phyloP scores from a whole-genome alignment of 495 filamentous ascomycete genomes.

The Peziza echinospora region DNA sequence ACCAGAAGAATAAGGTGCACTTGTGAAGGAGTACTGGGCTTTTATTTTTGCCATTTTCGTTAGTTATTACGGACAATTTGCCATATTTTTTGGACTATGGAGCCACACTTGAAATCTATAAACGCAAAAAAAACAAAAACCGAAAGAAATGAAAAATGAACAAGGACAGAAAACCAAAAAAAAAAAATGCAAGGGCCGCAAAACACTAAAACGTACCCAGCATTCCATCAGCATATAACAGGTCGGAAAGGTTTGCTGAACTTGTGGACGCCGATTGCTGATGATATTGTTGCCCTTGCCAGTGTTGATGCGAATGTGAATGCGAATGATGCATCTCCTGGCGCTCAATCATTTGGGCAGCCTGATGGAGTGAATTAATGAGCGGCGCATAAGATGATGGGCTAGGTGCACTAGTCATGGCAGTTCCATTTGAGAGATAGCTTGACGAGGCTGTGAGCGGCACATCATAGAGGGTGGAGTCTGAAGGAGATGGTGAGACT shows the following conservation, averaged over 20 bases:
- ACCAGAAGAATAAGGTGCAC: not conserved
- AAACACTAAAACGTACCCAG: constrained; percentile 23
- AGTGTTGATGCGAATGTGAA: constrained; percentile 9
- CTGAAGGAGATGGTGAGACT: constrained; percentile 15
- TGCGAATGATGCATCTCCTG: constrained; percentile 9
- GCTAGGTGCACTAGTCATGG: constrained; percentile 16
- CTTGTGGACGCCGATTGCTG: constrained; percentile 19
- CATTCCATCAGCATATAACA: constrained; percentile 26
- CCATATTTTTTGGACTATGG: not conserved
- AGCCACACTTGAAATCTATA: not conserved
- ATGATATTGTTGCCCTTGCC: constrained; percentile 10
- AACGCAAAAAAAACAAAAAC: not conserved
- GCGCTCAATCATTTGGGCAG: constrained; percentile 10
- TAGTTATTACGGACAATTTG: not conserved
- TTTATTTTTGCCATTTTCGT: too few relatives aligned
- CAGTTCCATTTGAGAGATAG: constrained; percentile 8
- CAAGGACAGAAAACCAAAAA: constrained; percentile 1
- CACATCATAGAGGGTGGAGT: constrained; percentile 2
- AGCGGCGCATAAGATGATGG: constrained; percentile 15
- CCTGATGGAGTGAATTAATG: constrained; percentile 11
- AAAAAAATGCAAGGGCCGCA: constrained; percentile 13
- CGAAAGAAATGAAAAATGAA: not conserved
- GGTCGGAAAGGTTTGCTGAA: constrained; percentile 19
- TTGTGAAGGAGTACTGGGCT: not conserved
- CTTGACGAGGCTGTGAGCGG: constrained; percentile 14